These are phyloP conservation scores for Neofusicoccum parvum DNA, from an alignment of 2,329 filamentous ascomycete genomes.

Conservation along the genomic window DNA sequence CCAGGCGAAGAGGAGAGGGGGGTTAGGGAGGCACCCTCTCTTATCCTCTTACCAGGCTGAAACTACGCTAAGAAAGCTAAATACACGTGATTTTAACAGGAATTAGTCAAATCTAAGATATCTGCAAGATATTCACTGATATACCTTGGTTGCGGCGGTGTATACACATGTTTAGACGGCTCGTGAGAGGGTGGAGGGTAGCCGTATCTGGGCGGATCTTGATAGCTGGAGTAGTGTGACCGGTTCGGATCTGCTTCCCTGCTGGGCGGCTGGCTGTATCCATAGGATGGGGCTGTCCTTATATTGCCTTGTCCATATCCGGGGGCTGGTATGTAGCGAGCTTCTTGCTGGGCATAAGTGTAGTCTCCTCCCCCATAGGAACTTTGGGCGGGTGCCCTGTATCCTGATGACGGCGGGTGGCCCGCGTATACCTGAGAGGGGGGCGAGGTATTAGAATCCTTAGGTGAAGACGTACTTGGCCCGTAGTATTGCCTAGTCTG, in stretches of 20 bases:
- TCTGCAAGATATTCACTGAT: constrained; percentile 27
- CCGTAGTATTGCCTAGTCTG: constrained; percentile 46
- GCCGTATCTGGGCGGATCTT: constrained; percentile 23
- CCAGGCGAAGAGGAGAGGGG: too few species aligned
- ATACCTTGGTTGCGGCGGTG: constrained; percentile 39
- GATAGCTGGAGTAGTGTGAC: constrained; percentile 11
- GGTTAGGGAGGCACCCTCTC: too few species aligned
- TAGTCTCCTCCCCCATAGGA: constrained; percentile 26
- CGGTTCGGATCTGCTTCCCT: constrained; percentile 26
- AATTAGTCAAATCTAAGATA: constrained; percentile 22
- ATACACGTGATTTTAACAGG: too few species aligned
- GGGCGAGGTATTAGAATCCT: constrained; percentile 24
- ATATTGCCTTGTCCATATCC: constrained; percentile 29
- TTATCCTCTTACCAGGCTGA: too few species aligned
- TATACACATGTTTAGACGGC: constrained; percentile 21
- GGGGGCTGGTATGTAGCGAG: constrained; percentile 30
- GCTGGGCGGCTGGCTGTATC: constrained; percentile 31
- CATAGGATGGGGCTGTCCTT: constrained; percentile 25
- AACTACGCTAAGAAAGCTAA: too few species aligned
- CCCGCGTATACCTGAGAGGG: constrained; percentile 32
- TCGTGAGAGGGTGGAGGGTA: constrained; percentile 29
- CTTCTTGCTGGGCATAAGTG: constrained; percentile 35
- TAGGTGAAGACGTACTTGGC: constrained; percentile 27
- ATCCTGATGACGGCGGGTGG: constrained; percentile 36
- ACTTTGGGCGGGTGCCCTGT: constrained; percentile 24